Percentiles rank a stretch among this genome's conserved stretches.
These are phyloP conservation scores for Boletus vermiculosoides DNA, from an alignment of 768 basidiomycete genomes.

Conservation along the genomic window DNA sequence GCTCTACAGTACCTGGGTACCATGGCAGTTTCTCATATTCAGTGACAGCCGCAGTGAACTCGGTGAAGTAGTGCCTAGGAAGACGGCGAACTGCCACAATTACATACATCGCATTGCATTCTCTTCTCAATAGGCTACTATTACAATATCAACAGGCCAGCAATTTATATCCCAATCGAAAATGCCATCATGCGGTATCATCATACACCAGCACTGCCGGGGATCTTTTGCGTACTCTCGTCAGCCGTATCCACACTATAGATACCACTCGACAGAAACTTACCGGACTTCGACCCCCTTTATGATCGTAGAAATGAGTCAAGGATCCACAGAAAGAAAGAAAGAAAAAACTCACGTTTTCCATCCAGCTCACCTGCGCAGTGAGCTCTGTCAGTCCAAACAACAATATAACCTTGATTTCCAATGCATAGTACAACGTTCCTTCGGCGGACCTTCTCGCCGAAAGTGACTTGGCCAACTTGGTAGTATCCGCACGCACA, in stretches of 20 bases:
- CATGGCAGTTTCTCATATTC: background rate
- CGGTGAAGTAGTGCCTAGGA: background rate
- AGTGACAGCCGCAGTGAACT: background rate
- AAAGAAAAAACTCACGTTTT: slow-evolving; percentile 40
- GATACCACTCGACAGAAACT: background rate
- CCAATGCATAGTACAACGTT: slow-evolving; percentile 25
- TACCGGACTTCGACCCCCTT: slow-evolving; percentile 42
- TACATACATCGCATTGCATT: background rate
- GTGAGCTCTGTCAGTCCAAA: slow-evolving; percentile 55
- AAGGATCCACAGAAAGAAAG: no score
- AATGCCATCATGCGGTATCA: slow-evolving; percentile 11
- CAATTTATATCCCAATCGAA: background rate
- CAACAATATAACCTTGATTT: slow-evolving; percentile 40
- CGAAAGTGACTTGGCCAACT: slow-evolving; percentile 26
- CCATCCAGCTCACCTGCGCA: slow-evolving; percentile 52
- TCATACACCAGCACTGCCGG: slow-evolving; percentile 33
- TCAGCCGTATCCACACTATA: background rate
- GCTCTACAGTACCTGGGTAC: background rate
- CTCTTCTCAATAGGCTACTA: background rate
- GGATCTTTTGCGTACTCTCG: slow-evolving; percentile 13
- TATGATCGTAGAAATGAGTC: background rate
- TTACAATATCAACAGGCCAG: background rate
- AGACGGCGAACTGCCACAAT: background rate
- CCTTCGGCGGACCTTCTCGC: slow-evolving; percentile 24
- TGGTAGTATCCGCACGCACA: slow-evolving; percentile 34